These are phyloP conservation scores for Fomitopsis betulina DNA, from an alignment of 1,284 basidiomycete species.

Conservation along the genomic window DNA sequence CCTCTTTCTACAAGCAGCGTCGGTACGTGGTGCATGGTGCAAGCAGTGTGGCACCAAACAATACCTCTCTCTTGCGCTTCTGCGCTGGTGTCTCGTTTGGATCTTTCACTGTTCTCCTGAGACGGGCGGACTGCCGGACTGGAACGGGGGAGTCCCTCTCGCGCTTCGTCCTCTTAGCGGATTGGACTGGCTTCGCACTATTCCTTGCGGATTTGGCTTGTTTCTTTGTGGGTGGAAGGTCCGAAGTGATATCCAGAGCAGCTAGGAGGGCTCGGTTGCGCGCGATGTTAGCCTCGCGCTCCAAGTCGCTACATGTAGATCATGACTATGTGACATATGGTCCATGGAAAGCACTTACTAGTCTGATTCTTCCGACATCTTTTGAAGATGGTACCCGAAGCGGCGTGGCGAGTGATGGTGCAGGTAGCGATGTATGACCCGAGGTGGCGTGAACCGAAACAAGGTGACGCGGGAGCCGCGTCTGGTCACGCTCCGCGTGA, in stretches of 20 bases:
- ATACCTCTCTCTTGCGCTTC: slow-evolving; percentile 60
- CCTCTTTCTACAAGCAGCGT: slow-evolving; percentile 32
- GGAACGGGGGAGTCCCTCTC: slow-evolving; percentile 40
- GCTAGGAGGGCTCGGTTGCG: slow-evolving; percentile 70
- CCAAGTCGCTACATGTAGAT: slow-evolving; percentile 49
- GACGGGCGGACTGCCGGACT: slow-evolving; percentile 59
- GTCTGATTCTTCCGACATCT: slow-evolving; percentile 19
- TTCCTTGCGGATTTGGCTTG: slow-evolving; percentile 19
- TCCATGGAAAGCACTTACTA: slow-evolving; percentile 13
- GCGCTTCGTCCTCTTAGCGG: slow-evolving; percentile 47
- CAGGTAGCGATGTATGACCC: neutral
- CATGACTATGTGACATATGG: neutral
- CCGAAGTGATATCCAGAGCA: slow-evolving; percentile 61
- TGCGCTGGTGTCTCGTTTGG: slow-evolving; percentile 60
- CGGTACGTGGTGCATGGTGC: slow-evolving; percentile 7
- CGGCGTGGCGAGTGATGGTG: neutral
- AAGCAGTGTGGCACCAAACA: slow-evolving; percentile 10
- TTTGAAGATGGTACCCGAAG: neutral
- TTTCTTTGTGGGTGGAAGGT: slow-evolving; percentile 31
- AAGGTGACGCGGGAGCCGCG: slow-evolving; percentile 1
- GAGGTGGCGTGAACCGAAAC: neutral
- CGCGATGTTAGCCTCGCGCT: slow-evolving; percentile 75
- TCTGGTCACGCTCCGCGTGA: neutral
- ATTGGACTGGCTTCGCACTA: slow-evolving; percentile 61
- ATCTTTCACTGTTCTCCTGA: slow-evolving; percentile 42